These are phyloP conservation scores for Cryphonectria nitschkei DNA, from an alignment of 2,329 filamentous ascomycete genomes.

Conservation along the genomic window DNA sequence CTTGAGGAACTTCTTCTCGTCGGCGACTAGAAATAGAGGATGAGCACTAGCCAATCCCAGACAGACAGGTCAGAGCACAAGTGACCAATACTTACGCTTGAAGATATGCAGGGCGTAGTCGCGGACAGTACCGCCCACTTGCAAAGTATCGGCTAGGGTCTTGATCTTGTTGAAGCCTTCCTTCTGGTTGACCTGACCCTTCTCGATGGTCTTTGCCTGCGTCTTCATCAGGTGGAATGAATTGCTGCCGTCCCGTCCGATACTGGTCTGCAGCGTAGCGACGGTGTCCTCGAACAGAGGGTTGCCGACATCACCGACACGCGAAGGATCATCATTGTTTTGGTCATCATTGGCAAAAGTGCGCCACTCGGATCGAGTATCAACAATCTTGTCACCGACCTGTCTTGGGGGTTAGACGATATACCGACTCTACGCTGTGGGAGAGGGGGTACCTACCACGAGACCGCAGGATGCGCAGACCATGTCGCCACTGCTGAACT, in stretches of 20 bases:
- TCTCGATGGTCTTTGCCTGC: constrained; percentile 61
- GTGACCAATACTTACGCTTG: constrained; percentile 56
- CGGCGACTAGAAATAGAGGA: constrained; percentile 56
- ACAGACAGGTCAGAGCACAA: background rate
- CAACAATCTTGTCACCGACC: constrained; percentile 85
- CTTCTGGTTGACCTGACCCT: constrained; percentile 53
- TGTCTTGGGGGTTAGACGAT: constrained; percentile 3
- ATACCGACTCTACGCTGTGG: too few relatives aligned
- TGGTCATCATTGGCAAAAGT: constrained; percentile 99
- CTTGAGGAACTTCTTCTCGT: constrained; percentile 92
- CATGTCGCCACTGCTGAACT: constrained; percentile 89
- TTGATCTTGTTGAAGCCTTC: constrained; percentile 86
- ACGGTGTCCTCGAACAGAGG: constrained; percentile 81
- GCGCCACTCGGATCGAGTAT: constrained; percentile 96
- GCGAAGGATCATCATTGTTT: constrained; percentile 92
- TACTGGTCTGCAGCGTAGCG: constrained; percentile 75
- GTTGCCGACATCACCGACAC: constrained; percentile 94
- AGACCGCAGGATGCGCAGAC: constrained; percentile 91
- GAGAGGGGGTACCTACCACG: constrained; percentile 51
- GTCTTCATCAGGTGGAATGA: constrained; percentile 78
- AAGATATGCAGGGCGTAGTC: constrained; percentile 94
- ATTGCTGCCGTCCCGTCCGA: constrained; percentile 77
- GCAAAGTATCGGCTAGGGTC: constrained; percentile 81
- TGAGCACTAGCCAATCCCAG: background rate
- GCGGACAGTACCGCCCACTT: constrained; percentile 77